Base-by-base conservation (phyloP, 1,284 basidiomycete species). In the Coniferiporia sulphurascens region DNA sequence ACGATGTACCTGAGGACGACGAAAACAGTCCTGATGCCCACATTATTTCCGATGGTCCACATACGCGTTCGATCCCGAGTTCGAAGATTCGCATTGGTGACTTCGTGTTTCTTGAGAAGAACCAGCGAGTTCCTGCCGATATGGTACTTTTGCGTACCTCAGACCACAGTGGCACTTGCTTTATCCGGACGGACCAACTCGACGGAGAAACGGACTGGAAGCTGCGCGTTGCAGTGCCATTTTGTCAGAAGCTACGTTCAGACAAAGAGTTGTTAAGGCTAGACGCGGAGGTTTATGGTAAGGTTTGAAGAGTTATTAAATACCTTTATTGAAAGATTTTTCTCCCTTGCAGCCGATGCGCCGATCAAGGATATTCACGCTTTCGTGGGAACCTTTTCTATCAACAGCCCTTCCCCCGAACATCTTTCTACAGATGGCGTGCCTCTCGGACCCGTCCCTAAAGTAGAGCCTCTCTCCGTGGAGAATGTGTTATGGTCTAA, bases 161-260 rank as follows among this genome's bases (percentile, higher is more conserved):
- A 1, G 95, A 95, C 64, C 73, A 81, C 3, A 85, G 88, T 36
- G 97, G 97, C 1, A 95, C 95, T 1, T 98, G 96, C 71, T 99
- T 99, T 72, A 91, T 99, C 56, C 82, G 96, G 4, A 99, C 97
- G 0, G 97, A 99, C 73, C 97, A 99, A 70, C 81, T 99, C 9
- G 97, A 99, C 66, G 97, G 97, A 48, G 97, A 99, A 74, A 99
- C 97, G 1, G 97, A 99, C 68, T 99, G 97, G 97, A 99, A 99
- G 72, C 77, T 98, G 53, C 86, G 93, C 9, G 87, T 98, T 1
- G 95, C 96, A 0, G 87, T 97, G 3, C 83, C 88, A 1, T 80
- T 87, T 27, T 93, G 89, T 34, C 95, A 98, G 74, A 85, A 85
- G 66, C 73, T 96, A 62, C 76, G 77, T 0, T 83, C 78, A 44